A percentile compares a stretch with the other conserved stretches of the same genome.
Evolutionary conservation across 495 filamentous ascomycete species (phyloP).

Genomic region (Neurospora pannonica): DNA sequence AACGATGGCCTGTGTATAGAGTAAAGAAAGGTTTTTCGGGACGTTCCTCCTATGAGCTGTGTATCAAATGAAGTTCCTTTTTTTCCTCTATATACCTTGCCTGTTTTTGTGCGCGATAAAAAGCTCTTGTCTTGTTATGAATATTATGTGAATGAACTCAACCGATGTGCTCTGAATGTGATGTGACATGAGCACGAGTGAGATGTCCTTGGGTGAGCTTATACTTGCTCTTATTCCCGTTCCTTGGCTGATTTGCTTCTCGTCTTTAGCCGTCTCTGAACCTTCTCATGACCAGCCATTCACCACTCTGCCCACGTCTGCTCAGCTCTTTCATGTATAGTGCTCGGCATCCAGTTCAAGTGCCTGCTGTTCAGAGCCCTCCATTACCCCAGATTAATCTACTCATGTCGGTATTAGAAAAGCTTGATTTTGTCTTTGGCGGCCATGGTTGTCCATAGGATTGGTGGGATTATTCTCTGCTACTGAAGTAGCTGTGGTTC

Average conservation of each 20-base stretch:
- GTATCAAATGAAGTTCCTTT: slow-evolving; percentile 23
- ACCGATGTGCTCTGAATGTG: neutral
- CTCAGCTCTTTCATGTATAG: neutral
- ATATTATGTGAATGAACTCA: neutral
- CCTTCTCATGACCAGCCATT: neutral
- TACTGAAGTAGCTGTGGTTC: neutral
- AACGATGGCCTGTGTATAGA: slow-evolving; percentile 31
- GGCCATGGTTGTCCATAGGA: neutral
- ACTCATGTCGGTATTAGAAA: neutral
- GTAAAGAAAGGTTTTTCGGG: slow-evolving; percentile 19
- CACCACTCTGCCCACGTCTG: neutral
- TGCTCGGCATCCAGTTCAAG: neutral
- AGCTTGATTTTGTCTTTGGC: neutral
- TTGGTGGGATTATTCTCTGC: neutral
- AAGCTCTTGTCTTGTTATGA: neutral
- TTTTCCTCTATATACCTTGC: neutral
- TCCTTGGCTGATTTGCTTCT: neutral
- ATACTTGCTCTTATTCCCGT: neutral
- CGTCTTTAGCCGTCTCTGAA: neutral
- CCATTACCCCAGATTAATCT: neutral
- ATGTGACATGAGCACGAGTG: neutral
- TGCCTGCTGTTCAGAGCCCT: neutral
- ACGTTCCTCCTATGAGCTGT: slow-evolving; percentile 31
- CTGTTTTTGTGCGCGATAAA: neutral
- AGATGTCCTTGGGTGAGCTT: neutral